Base-by-base conservation (phyloP, 2,329 filamentous ascomycete species). In the Colletotrichum destructivum region DNA sequence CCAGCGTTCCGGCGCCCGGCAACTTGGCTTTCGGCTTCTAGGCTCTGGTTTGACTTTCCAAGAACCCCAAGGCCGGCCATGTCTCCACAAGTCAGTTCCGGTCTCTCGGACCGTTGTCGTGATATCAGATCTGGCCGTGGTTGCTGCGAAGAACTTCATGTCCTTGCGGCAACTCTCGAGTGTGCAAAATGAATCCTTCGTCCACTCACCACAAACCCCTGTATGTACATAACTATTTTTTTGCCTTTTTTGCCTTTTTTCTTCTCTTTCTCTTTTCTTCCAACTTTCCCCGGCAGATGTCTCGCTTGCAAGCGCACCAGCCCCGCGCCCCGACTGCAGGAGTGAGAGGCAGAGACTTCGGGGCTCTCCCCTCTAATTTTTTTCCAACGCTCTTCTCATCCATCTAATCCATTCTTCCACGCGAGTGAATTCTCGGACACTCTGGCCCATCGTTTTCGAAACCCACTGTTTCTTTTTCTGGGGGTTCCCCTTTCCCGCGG, bases 401-500 rank as follows among this genome's bases (percentile, higher is more conserved):
- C 26, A 26, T 26, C 18, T 47, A 51, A 7, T 38, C 31, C 40
- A 62, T 26, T 26, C 26, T 26, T 55, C 26, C 62, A 38, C 42
- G 13, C 38, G 67, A 21, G 15, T 35, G 23, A 8, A 11, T 54
- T 16, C 5, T 35, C n/a, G 18, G 12, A 11, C 55, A 42, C 26
- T 42, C 42, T 66, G 55, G 35, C 44, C 60, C 40, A 67, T 26
- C 26, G 3, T 26, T 66, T 42, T 35, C 44, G 75, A 26, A 75
- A 78, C 76, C 68, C 74, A 73, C 74, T 68, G 71, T 71, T 74
- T 72, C 73, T 75, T 46, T 54, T 52, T 51, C 35, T 42, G 62
- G n/a, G 18, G 18, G 18, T 9, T 18, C 7, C 6, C 26, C 26
- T 18, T 13, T 13, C 26, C 26, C 26, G 26, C 49, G 57, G 26